A percentile compares a stretch with the other conserved stretches of the same genome.
phyloP scores from a whole-genome alignment of 306 rosid species.

The Begonia loranthoides region DNA sequence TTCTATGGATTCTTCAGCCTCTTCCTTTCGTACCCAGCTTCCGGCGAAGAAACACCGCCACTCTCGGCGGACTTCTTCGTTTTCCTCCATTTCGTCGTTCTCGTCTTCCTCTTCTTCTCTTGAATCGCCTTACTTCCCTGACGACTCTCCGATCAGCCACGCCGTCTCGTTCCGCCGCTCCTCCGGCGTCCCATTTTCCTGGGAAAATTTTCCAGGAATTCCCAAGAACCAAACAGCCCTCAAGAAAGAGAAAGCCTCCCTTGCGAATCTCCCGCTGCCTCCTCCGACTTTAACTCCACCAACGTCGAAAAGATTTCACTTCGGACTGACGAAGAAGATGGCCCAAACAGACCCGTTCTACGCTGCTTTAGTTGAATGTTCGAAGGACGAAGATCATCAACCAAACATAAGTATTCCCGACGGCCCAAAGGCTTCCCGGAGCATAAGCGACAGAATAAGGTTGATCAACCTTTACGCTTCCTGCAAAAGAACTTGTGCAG shows the following conservation, averaged over 20 bases:
- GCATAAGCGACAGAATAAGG: constrained; percentile 64
- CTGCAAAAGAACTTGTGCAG: constrained; percentile 66
- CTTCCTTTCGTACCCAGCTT: too few species aligned
- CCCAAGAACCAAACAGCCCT: constrained; percentile 53
- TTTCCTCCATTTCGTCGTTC: constrained; percentile 34
- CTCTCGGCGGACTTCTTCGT: constrained; percentile 34
- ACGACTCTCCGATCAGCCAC: constrained; percentile 29
- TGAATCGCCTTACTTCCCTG: constrained; percentile 27
- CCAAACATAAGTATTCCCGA: constrained; percentile 17
- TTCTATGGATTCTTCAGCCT: too few species aligned
- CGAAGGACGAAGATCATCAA: constrained; percentile 38
- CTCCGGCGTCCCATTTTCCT: constrained; percentile 93
- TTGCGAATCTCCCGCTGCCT: constrained; percentile 48
- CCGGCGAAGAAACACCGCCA: too few species aligned
- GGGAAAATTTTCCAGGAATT: constrained; percentile 90
- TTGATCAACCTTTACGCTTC: constrained; percentile 38
- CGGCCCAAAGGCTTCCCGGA: constrained; percentile 47
- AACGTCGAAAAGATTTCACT: constrained; percentile 19
- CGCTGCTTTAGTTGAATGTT: constrained; percentile 76
- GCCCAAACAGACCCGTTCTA: constrained; percentile 60
- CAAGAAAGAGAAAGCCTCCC: constrained; percentile 18
- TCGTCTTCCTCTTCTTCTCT: constrained; percentile 28
- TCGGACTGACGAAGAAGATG: constrained; percentile 15
- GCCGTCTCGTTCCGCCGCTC: constrained; percentile 32
- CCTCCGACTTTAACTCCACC: constrained; percentile 17